These are phyloP conservation scores for Citrus mangshanensis DNA, from an alignment of 345 rosid genomes.

Conservation along the genomic window DNA sequence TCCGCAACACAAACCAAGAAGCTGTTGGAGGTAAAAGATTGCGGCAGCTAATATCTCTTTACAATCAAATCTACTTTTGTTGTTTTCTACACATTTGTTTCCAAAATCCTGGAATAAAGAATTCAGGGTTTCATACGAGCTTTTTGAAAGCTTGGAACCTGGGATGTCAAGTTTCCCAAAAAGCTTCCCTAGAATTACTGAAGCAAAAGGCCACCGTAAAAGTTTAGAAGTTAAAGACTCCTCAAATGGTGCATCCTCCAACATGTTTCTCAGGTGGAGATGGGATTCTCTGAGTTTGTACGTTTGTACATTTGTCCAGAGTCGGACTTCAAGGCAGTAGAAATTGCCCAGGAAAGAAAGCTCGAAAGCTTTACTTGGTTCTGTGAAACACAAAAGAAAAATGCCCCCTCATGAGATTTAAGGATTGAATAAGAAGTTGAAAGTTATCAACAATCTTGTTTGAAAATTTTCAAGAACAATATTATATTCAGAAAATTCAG, in stretches of 20 bases:
- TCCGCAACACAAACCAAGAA: conserved; percentile 38
- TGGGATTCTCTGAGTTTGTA: conserved; percentile 23
- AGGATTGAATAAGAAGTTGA: neutral
- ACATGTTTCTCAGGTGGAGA: conserved; percentile 14
- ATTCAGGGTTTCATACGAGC: conserved; percentile 37
- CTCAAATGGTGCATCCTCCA: conserved; percentile 35
- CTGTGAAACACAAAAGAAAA: conserved; percentile 39
- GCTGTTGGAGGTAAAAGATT: conserved; percentile 61
- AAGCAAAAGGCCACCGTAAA: conserved; percentile 81
- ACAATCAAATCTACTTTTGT: conserved; percentile 16
- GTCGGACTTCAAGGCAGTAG: conserved; percentile 60
- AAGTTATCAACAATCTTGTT: neutral
- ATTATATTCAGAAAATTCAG: neutral
- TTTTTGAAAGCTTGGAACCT: conserved; percentile 22
- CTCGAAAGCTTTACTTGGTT: conserved; percentile 50
- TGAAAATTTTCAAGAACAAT: neutral
- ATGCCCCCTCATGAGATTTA: neutral
- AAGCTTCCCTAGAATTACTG: conserved; percentile 66
- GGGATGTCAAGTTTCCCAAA: conserved; percentile 26
- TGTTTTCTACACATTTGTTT: conserved; percentile 28
- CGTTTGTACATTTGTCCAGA: conserved; percentile 19
- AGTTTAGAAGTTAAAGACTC: conserved; percentile 68
- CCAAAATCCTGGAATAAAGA: conserved; percentile 40
- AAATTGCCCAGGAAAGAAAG: conserved; percentile 71
- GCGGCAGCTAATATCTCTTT: conserved; percentile 45